These are phyloP conservation scores for Cyberlindnera saturnus DNA, from an alignment of 805 yeast genomes.

Conservation along the genomic window DNA sequence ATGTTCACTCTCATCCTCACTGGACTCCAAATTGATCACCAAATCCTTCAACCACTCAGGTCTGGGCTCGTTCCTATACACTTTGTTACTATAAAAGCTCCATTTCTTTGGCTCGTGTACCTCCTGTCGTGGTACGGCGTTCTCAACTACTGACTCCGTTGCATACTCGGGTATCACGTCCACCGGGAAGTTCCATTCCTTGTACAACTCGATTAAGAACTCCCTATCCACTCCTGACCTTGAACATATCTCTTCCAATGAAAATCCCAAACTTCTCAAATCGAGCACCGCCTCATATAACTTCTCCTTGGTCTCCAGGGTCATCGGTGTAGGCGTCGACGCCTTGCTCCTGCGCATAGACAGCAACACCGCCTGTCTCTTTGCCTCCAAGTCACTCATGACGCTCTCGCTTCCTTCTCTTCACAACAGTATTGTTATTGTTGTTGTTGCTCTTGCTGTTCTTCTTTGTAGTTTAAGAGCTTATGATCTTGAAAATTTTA, in stretches of 20 bases:
- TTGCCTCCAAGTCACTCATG: constrained; percentile 14
- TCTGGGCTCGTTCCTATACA: constrained; percentile 9
- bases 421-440: too few relatives aligned
- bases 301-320: background rate
- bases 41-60: constrained; percentile 23
- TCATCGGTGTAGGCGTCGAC: background rate
- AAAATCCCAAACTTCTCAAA: constrained; percentile 19
- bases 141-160: constrained; percentile 1
- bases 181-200: constrained; percentile 16
- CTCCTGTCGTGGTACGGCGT: background rate
- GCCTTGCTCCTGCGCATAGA: constrained; percentile 13
- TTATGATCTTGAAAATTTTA: too few relatives aligned
- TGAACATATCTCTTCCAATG: constrained; percentile 16
- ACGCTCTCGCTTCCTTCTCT: too few relatives aligned
- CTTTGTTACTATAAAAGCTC: constrained; percentile 11
- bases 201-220: constrained; percentile 15
- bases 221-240: constrained; percentile 13
- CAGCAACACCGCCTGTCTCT: constrained; percentile 20
- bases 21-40: constrained; percentile 19
- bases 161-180: constrained; percentile 1
- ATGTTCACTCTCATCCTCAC: constrained; percentile 17
- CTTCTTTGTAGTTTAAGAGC: too few relatives aligned
- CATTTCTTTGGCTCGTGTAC: constrained; percentile 4
- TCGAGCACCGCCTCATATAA: constrained; percentile 19
- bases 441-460: background rate